Base-by-base conservation (phyloP, 495 filamentous ascomycete genomes). In the Xanthoparmelia taractica region DNA sequence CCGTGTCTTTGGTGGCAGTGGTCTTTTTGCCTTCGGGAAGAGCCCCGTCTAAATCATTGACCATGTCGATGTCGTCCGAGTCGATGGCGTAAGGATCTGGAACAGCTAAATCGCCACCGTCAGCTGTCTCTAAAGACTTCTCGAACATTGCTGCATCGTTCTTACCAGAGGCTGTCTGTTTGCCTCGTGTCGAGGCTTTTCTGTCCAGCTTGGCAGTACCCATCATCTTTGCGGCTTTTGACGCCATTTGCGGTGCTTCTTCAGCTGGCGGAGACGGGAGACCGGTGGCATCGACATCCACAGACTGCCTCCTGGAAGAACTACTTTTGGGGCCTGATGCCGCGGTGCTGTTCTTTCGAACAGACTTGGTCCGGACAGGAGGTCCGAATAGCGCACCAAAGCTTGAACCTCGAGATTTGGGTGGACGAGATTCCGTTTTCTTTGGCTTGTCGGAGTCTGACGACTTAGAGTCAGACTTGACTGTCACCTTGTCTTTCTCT, bases 151-250 rank as follows among this genome's bases (percentile, higher is more conserved):
- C 8, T 27, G 60, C 15, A 27, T 33, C 6, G 27, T 57, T 60
- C 73, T 60, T 74, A 80, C 80, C 67, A 65, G 74, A 70, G 69
- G 66, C 71, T 73, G 60, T 74, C 73, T 60, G 71, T 72, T 69
- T 77, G 65, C 63, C 71, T 65, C 66, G 72, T 68, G 69, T 60
- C 67, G 72, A 64, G 70, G 73, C 48, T 74, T 77, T 65, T 71
- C 71, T 64, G 65, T 73, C 20, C 72, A 73, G 38, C 56, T 71
- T 75, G 13, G 74, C 71, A 25, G 80, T 74, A 37, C 83, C 84
- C 81, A 86, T 84, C 56, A 86, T 63, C 71, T 81, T 82, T 15
- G 84, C 82, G 52, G 82, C 84, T 71, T 87, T 87, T 40, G 76
- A 76, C 36, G 77, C 68, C 45, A 82, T 70, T 37, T 78, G 78